Evolutionary conservation across 1,139 yeast genomes (phyloP), one percentile per base, ranked within the genome.

Genomic region (Nakaseomyces bracarensis): DNA sequence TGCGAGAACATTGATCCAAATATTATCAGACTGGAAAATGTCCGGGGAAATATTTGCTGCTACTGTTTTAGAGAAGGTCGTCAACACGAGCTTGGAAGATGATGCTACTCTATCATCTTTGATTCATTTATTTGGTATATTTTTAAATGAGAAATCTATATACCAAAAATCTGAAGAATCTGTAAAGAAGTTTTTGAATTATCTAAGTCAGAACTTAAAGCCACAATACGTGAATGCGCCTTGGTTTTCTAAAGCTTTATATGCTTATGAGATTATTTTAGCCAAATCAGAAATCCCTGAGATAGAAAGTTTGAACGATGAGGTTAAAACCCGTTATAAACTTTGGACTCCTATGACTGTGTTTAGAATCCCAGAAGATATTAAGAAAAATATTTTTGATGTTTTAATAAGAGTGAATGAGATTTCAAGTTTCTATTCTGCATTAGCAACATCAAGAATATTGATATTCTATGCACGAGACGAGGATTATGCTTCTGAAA

Each of bases 391-490:
- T 1, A 55, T 83, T 1, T 73, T 81, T 45, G 65, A 69, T 0
- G 54, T 60, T 0, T 42, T 82, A 16, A 51, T 75, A 2, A 49
- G 59, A 1, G 58, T 74, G 3, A 63, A 65, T 3, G 65, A 65
- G 0, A 57, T 77, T 7, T 55, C 66, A 1, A 68, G 67, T 33
- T 67, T 71, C 15, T 65, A 70, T 30, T 61, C 75, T 2, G 80
- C 82, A 0, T 50, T 72, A 1, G 71, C 77, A 0, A 59, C 77
- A 2, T 68, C 77, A 10, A 67, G 79, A 29, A 53, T 81, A 1
- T 58, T 82, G 43, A 69, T 78, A 0, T 56, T 80, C 9, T 75
- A 71, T 48, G 69, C 85, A 8, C 66, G 70, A 30, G 67, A 71
- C 11, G 70, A 70, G 18, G 57, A 52, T 0, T 62, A 56, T 41